Base-by-base conservation (phyloP, 352 stramenopile species). In the Globisporangium spinosum region DNA sequence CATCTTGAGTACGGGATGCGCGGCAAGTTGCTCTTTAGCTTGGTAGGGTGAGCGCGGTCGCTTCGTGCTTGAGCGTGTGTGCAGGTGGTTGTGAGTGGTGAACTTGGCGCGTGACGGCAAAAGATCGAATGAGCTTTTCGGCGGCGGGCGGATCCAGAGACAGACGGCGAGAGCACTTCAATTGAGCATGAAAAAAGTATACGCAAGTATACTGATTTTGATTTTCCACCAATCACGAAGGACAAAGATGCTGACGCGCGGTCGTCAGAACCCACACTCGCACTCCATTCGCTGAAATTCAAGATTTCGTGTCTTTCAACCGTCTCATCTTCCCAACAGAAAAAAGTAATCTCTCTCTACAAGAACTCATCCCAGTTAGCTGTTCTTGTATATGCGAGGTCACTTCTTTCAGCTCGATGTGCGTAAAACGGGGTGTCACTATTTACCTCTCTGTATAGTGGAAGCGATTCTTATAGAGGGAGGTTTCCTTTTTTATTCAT, bases 401-500 rank as follows among this genome's bases (percentile, higher is more conserved):
- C 65, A 67, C 60, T 9, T 60, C 58, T 38, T 65, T 68, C 0
- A 68, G 61, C 2, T 58, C 63, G 12, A 2, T 68, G 49, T 22
- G 15, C 22, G 15, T 61, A 68, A 51, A 68, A 6, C 34, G 62
- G 40, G 58, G 7, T 38, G 29, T 51, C 47, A 61, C 15, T 51
- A 22, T 32, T 20, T 15, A 1, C n/a, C 17, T 23, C 17, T 51
- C 43, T 65, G 5, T 65, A 65, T 8, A 65, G 35, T 63, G 54
- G 7, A 43, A 8, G 20, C 20, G 1, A 69, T 57, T 70, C 61
- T 71, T 78, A 25, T 76, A 80, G 25, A 82, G 71, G 75, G 65
- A 82, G 73, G 54, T 82, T 85, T 82, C 75, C 70, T 58, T 76
- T 77, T 77, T 73, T 55, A 56, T 61, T 22, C 27, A 35, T 51